A percentile compares a stretch with the other conserved stretches of the same genome.
phyloP scores from a whole-genome alignment of 2,329 filamentous ascomycete species.

The Pseudocercospora musae region DNA sequence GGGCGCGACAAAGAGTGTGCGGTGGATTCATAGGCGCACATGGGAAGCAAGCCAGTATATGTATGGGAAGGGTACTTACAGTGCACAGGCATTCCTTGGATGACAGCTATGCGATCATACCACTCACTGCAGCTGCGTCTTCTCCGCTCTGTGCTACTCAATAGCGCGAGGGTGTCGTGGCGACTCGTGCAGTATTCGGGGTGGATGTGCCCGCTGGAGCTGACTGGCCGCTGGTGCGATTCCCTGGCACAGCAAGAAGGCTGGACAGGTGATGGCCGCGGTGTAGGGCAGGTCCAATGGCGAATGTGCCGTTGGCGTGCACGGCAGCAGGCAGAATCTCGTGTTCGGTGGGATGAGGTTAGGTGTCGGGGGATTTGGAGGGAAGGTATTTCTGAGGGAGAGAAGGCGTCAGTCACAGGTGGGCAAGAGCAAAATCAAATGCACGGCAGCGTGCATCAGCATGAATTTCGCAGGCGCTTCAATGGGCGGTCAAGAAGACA shows the following conservation, averaged over 20 bases:
- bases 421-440: constrained; percentile 21
- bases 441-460: constrained; percentile 24
- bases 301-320: constrained; percentile 6
- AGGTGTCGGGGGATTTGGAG: constrained; percentile 6
- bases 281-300: constrained; percentile 18
- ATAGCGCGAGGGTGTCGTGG: constrained; percentile 18
- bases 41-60: constrained; percentile 13
- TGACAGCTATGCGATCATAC: constrained; percentile 7
- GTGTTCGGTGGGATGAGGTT: constrained; percentile 22
- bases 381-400: constrained; percentile 13
- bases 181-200: constrained; percentile 3
- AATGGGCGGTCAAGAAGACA: too few relatives aligned
- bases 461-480: constrained; percentile 8
- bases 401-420: constrained; percentile 15
- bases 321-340: constrained; percentile 20
- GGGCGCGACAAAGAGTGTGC: background rate
- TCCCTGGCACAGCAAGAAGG: constrained; percentile 18
- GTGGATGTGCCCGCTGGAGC: background rate
- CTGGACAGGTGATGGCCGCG: constrained; percentile 11
- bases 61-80: constrained; percentile 28
- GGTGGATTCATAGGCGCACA: background rate
- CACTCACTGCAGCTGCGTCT: background rate
- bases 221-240: constrained; percentile 1
- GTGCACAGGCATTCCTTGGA: constrained; percentile 30
- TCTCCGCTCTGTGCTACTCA: constrained; percentile 20